Evolutionary conservation across 345 rosid species (phyloP).

Genomic region (Arabidopsis suecica): DNA sequence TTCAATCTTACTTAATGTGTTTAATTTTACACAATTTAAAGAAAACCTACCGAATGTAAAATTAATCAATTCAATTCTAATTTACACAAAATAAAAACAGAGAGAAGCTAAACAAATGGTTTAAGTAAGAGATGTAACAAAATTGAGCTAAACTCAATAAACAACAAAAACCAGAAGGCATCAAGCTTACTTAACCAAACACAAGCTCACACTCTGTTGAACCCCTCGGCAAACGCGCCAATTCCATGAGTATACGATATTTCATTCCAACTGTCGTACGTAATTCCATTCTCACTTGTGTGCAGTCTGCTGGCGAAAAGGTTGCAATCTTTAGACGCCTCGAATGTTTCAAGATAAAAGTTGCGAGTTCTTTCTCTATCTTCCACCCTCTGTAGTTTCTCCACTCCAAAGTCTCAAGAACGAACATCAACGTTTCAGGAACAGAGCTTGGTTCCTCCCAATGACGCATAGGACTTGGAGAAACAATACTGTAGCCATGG

Average conservation of each 20-base stretch:
- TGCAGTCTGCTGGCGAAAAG: not conserved
- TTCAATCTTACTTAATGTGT: too few species aligned
- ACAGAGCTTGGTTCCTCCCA: conserved; percentile 19
- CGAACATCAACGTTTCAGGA: conserved; percentile 28
- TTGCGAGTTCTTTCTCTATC: conserved; percentile 15
- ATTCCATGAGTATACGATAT: not conserved
- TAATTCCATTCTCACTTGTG: not conserved
- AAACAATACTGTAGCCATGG: not conserved
- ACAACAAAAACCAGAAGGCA: too few species aligned
- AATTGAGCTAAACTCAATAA: too few species aligned
- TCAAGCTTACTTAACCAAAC: not conserved
- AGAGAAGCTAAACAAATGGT: too few species aligned
- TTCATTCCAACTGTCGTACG: not conserved
- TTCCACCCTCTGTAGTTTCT: conserved; percentile 26
- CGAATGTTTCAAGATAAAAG: conserved; percentile 2
- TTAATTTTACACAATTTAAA: too few species aligned
- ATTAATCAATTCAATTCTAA: too few species aligned
- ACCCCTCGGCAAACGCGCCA: conserved; percentile 8
- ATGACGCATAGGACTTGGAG: not conserved
- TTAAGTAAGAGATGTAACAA: too few species aligned
- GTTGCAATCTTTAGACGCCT: not conserved
- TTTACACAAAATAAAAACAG: too few species aligned
- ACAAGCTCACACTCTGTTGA: conserved; percentile 24
- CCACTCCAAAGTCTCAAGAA: conserved; percentile 32
- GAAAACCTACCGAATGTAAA: too few species aligned